Conservation (phyloP, 1,284 basidiomycete genomes). For the Cutaneotrichosporon daszewskae region DNA sequence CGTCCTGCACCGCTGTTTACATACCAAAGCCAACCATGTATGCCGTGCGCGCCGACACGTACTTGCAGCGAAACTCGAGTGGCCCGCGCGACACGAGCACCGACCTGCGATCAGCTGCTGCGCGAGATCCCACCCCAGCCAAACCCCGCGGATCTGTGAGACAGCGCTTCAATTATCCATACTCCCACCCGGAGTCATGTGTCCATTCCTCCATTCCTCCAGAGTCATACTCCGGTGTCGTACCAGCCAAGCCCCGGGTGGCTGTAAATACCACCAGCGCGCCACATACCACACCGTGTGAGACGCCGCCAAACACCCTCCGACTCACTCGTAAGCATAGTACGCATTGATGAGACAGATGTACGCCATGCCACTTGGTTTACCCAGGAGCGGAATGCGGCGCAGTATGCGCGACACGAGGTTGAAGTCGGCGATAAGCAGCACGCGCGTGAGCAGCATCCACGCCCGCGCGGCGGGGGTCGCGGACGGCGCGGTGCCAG, state of each 20-base stretch:
- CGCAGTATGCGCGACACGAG: constrained; percentile 36
- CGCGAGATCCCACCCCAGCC: background rate
- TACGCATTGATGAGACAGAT: constrained; percentile 45
- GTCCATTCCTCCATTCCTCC: too few species aligned
- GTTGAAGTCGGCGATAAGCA: constrained; percentile 46
- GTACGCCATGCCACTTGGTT: constrained; percentile 29
- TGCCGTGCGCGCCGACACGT: constrained; percentile 36
- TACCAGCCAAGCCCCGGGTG: too few species aligned
- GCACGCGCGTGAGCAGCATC: constrained; percentile 29
- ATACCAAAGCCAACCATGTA: constrained; percentile 47
- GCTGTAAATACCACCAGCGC: too few species aligned
- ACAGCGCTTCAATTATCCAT: too few species aligned
- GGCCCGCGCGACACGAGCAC: constrained; percentile 39
- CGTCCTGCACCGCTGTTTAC: too few species aligned
- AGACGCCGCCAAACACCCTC: too few species aligned
- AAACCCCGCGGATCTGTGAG: too few species aligned
- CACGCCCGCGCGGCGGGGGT: constrained; percentile 24
- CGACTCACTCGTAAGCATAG: constrained; percentile 47
- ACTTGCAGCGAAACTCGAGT: constrained; percentile 32
- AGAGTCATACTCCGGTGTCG: background rate
- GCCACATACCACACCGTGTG: too few species aligned
- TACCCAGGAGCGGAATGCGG: constrained; percentile 39
- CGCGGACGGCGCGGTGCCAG: constrained; percentile 2
- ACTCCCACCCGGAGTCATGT: too few species aligned
- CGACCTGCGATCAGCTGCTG: constrained; percentile 23